Evolutionary conservation across 2,329 filamentous ascomycete genomes (phyloP).

Genomic region (Colletotrichum destructivum): DNA sequence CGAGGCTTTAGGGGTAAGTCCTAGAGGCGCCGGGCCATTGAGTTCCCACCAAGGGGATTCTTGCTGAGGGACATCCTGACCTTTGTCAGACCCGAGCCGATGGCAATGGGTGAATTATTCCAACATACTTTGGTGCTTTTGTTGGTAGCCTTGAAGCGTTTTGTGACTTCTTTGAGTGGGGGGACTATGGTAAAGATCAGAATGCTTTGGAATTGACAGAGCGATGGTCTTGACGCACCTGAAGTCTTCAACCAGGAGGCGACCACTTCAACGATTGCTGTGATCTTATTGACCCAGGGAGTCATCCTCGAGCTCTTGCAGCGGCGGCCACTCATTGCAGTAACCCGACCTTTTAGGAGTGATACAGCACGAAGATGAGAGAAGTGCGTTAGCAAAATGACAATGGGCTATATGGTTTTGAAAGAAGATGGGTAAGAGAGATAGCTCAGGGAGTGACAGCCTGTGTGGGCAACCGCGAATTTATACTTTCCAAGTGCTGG

Average conservation of each 20-base stretch:
- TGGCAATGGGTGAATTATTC: background rate
- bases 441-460: background rate
- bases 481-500: background rate
- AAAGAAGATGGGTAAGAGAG: background rate
- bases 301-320: background rate
- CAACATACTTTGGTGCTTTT: background rate
- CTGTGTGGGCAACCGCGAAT: background rate
- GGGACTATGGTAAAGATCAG: conserved; percentile 6
- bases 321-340: background rate
- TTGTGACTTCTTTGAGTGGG: background rate
- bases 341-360: background rate
- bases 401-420: background rate
- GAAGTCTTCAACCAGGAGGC: background rate
- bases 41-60: conserved; percentile 6
- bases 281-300: background rate
- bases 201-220: too few relatives aligned
- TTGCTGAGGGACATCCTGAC: background rate
- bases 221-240: background rate
- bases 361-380: background rate
- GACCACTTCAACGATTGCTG: background rate
- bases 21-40: conserved; percentile 1
- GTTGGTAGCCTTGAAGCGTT: background rate
- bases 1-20: background rate
- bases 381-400: background rate
- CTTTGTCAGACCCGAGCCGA: background rate